Evolutionary conservation across 192 early-diverging fungal species (phyloP).

Genomic region (Entophlyctis luteolus): DNA sequence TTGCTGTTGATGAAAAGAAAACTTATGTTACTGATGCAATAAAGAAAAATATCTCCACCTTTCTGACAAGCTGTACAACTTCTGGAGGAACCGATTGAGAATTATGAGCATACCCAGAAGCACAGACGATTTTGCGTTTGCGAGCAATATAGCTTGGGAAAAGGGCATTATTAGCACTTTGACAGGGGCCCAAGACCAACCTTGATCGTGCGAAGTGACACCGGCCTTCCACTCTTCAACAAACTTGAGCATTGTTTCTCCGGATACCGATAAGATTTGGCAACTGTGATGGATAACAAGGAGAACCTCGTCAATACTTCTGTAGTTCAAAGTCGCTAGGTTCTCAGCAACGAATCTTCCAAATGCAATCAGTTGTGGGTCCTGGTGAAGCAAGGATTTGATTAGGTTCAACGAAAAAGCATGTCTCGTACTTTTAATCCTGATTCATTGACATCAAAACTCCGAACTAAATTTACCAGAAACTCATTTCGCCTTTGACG

Average conservation of each 20-base stretch:
- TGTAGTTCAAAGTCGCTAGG: conserved; percentile 74
- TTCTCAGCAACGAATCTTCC: conserved; percentile 80
- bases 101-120: conserved; percentile 59
- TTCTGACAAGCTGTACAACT: conserved; percentile 48
- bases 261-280: conserved; percentile 68
- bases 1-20: conserved; percentile 11
- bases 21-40: not conserved
- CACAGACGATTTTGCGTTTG: conserved; percentile 52
- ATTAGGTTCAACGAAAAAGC: not conserved
- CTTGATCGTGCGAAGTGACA: not conserved
- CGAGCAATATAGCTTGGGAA: conserved; percentile 10
- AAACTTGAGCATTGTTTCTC: conserved; percentile 50
- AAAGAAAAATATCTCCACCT: not conserved
- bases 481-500: conserved; percentile 70
- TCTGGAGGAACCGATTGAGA: conserved; percentile 62
- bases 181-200: conserved; percentile 12
- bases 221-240: conserved; percentile 27
- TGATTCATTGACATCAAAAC: conserved; percentile 60
- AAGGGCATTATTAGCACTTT: not conserved
- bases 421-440: not conserved
- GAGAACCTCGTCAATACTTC: conserved; percentile 76
- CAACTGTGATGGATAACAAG: conserved; percentile 69
- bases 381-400: conserved; percentile 34
- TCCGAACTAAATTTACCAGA: conserved; percentile 61
- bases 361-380: conserved; percentile 28